Percentiles rank a stretch among this genome's conserved stretches.
These are phyloP conservation scores for Salisapilia sapeloensis DNA, from an alignment of 352 stramenopile genomes.

Conservation along the genomic window DNA sequence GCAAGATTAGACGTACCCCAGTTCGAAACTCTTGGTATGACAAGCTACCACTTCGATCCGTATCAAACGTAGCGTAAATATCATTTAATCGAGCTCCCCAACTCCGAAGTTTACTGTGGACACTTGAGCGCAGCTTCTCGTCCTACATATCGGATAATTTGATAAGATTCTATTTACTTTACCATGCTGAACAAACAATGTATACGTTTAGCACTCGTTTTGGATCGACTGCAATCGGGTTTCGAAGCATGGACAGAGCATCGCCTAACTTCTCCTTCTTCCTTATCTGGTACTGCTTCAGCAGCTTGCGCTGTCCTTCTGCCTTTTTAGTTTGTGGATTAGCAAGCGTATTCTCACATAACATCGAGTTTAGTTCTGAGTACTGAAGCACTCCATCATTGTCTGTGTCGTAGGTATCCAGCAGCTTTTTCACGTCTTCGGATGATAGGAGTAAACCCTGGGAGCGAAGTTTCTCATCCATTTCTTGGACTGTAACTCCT, in stretches of 20 bases:
- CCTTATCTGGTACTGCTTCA: too few relatives aligned
- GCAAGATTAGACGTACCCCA: constrained; percentile 8
- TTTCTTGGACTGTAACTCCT: constrained; percentile 18
- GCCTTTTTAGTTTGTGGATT: too few relatives aligned
- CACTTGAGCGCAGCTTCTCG: constrained; percentile 11
- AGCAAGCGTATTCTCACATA: too few relatives aligned
- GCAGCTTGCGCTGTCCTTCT: too few relatives aligned
- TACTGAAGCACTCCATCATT: constrained; percentile 21
- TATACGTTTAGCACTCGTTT: too few relatives aligned
- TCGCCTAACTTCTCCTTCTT: too few relatives aligned
- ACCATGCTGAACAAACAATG: too few relatives aligned
- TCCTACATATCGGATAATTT: constrained; percentile 8
- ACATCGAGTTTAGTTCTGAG: too few relatives aligned
- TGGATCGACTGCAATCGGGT: too few relatives aligned
- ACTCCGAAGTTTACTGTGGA: constrained; percentile 18
- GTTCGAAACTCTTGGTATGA: constrained; percentile 29
- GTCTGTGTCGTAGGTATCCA: constrained; percentile 17
- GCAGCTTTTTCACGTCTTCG: constrained; percentile 19
- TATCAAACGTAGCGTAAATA: constrained; percentile 28
- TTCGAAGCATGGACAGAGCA: too few relatives aligned
- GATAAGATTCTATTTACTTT: too few relatives aligned
- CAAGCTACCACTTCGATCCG: constrained; percentile 28
- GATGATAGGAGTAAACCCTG: constrained; percentile 17
- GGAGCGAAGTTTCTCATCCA: constrained; percentile 20
- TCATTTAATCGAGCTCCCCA: constrained; percentile 26